Base-by-base conservation (phyloP, 2,329 filamentous ascomycete species). In the Neocatenulostroma microsporum region DNA sequence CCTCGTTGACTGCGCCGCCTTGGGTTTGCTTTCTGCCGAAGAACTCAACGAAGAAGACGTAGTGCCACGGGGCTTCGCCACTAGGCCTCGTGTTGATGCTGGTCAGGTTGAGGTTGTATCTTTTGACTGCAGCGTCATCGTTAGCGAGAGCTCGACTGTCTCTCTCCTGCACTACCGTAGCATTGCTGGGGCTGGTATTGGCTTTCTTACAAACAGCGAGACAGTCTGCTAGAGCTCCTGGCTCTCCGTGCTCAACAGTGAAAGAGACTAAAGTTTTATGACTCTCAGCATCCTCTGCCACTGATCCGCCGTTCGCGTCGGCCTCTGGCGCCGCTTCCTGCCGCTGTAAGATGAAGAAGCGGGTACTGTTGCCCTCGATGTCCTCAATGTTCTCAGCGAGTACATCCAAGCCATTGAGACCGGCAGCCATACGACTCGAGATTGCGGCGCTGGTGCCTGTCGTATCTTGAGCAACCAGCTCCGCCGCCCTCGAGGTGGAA, bases 21-120 rank as follows among this genome's bases (percentile, higher is more conserved):
- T n/a, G n/a, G n/a, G n/a, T n/a, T 32, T 63, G 59, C 47, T 63
- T 64, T 57, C 76, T 72, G 1, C 82, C 81, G 57, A 82, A 75
- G 51, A 94, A 87, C 67, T 96, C 89, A 20, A 95, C 80, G 56
- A 96, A 88, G 65, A 96, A 95, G 24, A 95, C 75, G 63, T 96
- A 96, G 58, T 93, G 80, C 76, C 94, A 96, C 14, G 82, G 77
- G 48, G 68, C 65, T 25, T 73, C 67, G 38, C 83, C 73, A 51
- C 84, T 87, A 4, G 89, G 89, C 46, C 89, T 67, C 47, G 84
- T 87, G 57, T 87, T 88, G 61, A 96, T 94, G 58, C 82, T 89
- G 20, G 88, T 95, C 48, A 96, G 66, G 57, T 95, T 94, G 21
- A 46, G 34, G 9, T 24, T 17, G 34, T 30, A 13, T 17, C 29